These are phyloP conservation scores for Marchantia paleacea DNA, from an alignment of 225 moss, liverwort and hornwort species.

Conservation along the genomic window DNA sequence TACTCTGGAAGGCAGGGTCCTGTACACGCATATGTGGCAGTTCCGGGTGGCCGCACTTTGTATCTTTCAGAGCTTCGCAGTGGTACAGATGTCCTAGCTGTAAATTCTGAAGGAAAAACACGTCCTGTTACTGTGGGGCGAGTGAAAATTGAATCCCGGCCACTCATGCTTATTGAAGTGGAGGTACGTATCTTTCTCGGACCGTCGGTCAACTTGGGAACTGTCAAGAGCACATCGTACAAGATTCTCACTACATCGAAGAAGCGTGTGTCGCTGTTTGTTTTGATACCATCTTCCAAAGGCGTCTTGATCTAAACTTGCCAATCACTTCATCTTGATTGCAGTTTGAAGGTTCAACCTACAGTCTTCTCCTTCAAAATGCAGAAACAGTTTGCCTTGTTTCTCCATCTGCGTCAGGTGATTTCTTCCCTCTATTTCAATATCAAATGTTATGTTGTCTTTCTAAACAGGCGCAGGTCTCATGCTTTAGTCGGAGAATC, in stretches of 20 bases:
- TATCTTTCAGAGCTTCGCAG: conserved; percentile 87
- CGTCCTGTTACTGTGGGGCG: conserved; percentile 77
- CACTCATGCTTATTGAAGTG: conserved; percentile 79
- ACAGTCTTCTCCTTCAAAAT: conserved; percentile 83
- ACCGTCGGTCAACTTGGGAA: not conserved
- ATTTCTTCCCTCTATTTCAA: not conserved
- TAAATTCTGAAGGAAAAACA: conserved; percentile 69
- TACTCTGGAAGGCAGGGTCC: conserved; percentile 60
- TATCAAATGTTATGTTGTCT: not conserved
- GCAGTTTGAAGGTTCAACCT: conserved; percentile 49
- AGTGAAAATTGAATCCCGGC: conserved; percentile 87
- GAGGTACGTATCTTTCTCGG: conserved; percentile 38
- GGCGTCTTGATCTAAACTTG: not conserved
- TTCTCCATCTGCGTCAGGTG: conserved; percentile 44
- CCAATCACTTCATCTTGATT: not conserved
- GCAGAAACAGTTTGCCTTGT: conserved; percentile 90
- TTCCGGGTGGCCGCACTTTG: conserved; percentile 84
- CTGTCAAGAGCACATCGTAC: not conserved
- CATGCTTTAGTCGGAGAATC: not conserved
- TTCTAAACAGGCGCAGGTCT: not conserved
- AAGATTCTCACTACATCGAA: not conserved
- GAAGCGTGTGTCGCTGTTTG: not conserved
- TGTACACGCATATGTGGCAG: conserved; percentile 88
- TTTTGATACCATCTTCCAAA: not conserved
- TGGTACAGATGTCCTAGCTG: conserved; percentile 82